phyloP scores from a whole-genome alignment of 768 basidiomycete species.

The Sarcodon aspratus region DNA sequence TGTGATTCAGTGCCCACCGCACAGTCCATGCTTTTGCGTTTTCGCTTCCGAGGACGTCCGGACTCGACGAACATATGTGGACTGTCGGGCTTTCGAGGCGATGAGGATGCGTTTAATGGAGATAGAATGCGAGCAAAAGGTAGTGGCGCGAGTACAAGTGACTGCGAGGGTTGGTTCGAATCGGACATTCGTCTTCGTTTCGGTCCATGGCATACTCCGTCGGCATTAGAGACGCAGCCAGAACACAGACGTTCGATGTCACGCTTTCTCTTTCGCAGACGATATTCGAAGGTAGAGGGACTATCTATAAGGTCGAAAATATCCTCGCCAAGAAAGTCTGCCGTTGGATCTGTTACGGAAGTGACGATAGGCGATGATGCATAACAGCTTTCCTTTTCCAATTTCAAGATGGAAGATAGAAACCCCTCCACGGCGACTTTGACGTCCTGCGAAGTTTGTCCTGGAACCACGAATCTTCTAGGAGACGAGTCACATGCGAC shows the following conservation, averaged over 20 bases:
- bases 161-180: too few relatives aligned
- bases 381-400: too few relatives aligned
- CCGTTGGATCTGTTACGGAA: neutral
- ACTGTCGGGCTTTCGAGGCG: too few relatives aligned
- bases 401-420: neutral
- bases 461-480: slow-evolving; percentile 25
- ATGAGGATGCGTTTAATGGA: too few relatives aligned
- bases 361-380: neutral
- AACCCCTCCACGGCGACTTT: neutral
- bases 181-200: too few relatives aligned
- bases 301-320: neutral
- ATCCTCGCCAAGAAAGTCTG: neutral
- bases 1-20: too few relatives aligned
- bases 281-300: neutral
- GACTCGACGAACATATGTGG: too few relatives aligned
- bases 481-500: slow-evolving; percentile 21
- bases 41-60: too few relatives aligned
- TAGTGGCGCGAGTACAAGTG: too few relatives aligned
- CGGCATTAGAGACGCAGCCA: neutral
- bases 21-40: too few relatives aligned
- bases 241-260: neutral
- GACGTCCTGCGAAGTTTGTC: slow-evolving; percentile 17
- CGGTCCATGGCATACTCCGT: too few relatives aligned
- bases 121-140: too few relatives aligned
- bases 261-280: neutral